Base-by-base conservation (phyloP, 768 basidiomycete species). In the Candolleomyces eurysporus region DNA sequence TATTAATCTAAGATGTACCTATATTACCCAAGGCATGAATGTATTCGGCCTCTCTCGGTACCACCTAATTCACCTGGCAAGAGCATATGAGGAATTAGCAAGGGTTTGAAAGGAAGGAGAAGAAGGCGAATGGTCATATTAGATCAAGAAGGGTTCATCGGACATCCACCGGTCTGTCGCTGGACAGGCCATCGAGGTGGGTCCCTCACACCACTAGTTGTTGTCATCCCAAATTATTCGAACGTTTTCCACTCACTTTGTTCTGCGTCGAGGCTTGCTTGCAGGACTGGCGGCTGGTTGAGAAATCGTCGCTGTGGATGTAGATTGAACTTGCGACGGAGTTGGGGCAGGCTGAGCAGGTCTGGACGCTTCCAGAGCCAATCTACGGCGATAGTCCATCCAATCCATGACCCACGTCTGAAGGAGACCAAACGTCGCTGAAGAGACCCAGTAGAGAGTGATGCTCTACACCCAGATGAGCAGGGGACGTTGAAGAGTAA, bases 81-180 rank as follows among this genome's bases (percentile, higher is more conserved):
- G 26, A 26, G 26, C 26, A 4, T 26, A 5, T 3, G 13, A 22
- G 9, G 19, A 51, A 30, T 21, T 7, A 40, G 48, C 42, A 46
- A 60, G 17, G 14, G 50, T 19, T 36, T 17, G 13, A 45, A 48
- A 17, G 43, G 46, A 61, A 49, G 40, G 16, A 59, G 13, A 30
- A 40, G 10, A 42, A 22, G 36, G 45, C 53, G 39, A 30, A 62
- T 66, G 75, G 82, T 93, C 91, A 92, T 88, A 92, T 93, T 93
- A 93, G 91, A 93, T 93, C 91, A 93, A 93, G 91, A 81, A 80
- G 72, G 64, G 73, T 74, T 85, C 90, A 86, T 45, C 14, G 86
- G 81, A 78, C 74, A 71, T 81, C 88, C 72, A 66, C 75, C 71
- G 63, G 66, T 69, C 70, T 72, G 63, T 50, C 50, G 63, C 66